Evolutionary conservation across 2,329 filamentous ascomycete genomes (phyloP), one percentile per base, ranked within the genome.

Genomic region (Sphaerulina populicola): DNA sequence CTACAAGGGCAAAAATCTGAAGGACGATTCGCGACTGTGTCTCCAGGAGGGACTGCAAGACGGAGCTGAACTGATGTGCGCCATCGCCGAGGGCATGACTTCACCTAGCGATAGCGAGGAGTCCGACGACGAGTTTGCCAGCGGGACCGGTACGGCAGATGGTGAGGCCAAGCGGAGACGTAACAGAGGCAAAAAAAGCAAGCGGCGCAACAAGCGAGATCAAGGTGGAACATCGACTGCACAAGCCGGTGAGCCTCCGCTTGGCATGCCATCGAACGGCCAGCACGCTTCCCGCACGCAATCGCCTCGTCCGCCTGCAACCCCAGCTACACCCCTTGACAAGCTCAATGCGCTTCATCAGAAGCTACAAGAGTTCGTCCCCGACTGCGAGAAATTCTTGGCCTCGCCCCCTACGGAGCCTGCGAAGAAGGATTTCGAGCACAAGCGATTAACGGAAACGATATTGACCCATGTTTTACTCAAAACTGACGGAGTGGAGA

Each of bases 401-500:
- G 71, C 70, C 5, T 72, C 75, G 7, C 83, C 87, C 9, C 86
- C 87, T 0, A 65, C 69, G 3, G 84, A 88, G 46, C 63, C 71
- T 36, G 82, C 83, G 66, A 88, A 85, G 73, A 74, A 79, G 44
- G 77, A 78, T 11, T 86, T 88, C 31, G 85, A 90, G 63, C 83
- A 91, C 66, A 82, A 84, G 65, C 83, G 79, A 64, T 68, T 93
- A 14, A 82, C 80, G 3, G 87, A 93, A 72, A 86, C 83, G 4
- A 77, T 89, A 36, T 74, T 93, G 74, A 80, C 83, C 55, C 84
- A 89, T 60, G 80, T 89, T 2, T 64, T 91, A 35, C 70, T 93
- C 57, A 91, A 90, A 70, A 68, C 88, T 36, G 87, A 93, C 65
- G 82, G 77, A 18, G 80, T 91, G 2, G 85, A 91, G 59, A 83